A percentile compares a stretch with the other conserved stretches of the same genome.
phyloP scores from a whole-genome alignment of 2,329 filamentous ascomycete genomes.

The Phoma sp. region DNA sequence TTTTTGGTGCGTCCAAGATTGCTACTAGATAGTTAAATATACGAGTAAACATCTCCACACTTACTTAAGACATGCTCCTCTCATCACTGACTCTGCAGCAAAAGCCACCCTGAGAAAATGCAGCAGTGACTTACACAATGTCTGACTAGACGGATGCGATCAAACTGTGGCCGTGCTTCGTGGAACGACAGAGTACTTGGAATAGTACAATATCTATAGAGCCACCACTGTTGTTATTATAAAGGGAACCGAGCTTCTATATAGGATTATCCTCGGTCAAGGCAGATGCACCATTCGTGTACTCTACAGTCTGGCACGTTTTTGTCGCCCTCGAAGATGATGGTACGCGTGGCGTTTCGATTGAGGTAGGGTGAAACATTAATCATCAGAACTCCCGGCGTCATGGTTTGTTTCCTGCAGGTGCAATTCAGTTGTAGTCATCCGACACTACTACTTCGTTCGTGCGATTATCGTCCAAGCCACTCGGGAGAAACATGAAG shows the following conservation, averaged over 20 bases:
- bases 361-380: conserved; percentile 55
- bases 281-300: conserved; percentile 56
- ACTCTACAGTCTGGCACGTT: conserved; percentile 54
- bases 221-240: conserved; percentile 47
- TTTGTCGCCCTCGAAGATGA: conserved; percentile 56
- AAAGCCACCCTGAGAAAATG: conserved; percentile 43
- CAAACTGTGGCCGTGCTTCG: conserved; percentile 39
- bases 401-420: too few species aligned
- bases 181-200: conserved; percentile 31
- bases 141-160: conserved; percentile 52
- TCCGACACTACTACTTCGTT: conserved; percentile 49
- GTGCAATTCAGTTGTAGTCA: conserved; percentile 49
- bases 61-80: background rate
- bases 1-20: conserved; percentile 42
- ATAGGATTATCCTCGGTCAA: conserved; percentile 42
- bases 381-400: background rate
- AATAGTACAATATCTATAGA: conserved; percentile 34
- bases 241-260: conserved; percentile 36
- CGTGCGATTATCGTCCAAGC: conserved; percentile 55
- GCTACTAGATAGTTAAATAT: conserved; percentile 22
- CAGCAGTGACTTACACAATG: conserved; percentile 55
- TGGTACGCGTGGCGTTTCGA: conserved; percentile 46
- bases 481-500: conserved; percentile 50
- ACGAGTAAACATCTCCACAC: background rate
- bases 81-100: conserved; percentile 29